Base-by-base conservation (phyloP, 148 eudicot species). In the Bassia scoparia region DNA sequence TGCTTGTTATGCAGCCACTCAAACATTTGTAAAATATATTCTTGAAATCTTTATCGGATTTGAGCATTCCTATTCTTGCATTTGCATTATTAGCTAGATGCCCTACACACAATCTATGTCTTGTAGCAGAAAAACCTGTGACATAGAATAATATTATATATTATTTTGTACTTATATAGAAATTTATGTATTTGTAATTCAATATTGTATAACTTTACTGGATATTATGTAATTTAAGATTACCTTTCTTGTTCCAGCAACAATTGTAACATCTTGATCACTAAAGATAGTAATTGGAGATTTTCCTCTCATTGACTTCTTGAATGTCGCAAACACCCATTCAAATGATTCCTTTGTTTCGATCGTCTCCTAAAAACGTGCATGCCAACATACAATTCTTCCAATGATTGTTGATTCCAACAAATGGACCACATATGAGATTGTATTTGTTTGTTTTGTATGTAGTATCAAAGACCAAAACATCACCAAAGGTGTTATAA, bases 341-440 rank as follows among this genome's bases (percentile, higher is more conserved):
- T 69, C n/a, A 31, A 33, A 52, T 52, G 2, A n/a, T 31, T 7
- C 34, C 48, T 12, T 3, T 15, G 7, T 18, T 31, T 35, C n/a
- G n/a, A n/a, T 69, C 73, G 21, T 69, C 43, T 16, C 18, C 41
- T 0, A 69, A 3, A 13, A 69, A 54, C 0, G 61, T 26, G 33
- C 41, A 69, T 9, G 60, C 27, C 2, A 52, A 69, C 59, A 69
- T 49, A 0, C 20, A 14, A 41, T n/a, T 52, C 0, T 35, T 27
- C 60, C 60, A 30, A 43, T 69, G 72, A 15, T 69, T 69, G 43
- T 69, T 31, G 43, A 69, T 52, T 2, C 59, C 59, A 6, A 69
- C 72, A 30, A 69, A 1, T 2, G 27, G 16, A 8, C 11, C 43
- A n/a, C 72, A 69, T 13, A 69, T 69, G 15, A 69, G 18, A 18